Evolutionary conservation across 2,329 filamentous ascomycete species (phyloP), one percentile per base, ranked within the genome.

Genomic region (Ophiocordyceps unilateralis): DNA sequence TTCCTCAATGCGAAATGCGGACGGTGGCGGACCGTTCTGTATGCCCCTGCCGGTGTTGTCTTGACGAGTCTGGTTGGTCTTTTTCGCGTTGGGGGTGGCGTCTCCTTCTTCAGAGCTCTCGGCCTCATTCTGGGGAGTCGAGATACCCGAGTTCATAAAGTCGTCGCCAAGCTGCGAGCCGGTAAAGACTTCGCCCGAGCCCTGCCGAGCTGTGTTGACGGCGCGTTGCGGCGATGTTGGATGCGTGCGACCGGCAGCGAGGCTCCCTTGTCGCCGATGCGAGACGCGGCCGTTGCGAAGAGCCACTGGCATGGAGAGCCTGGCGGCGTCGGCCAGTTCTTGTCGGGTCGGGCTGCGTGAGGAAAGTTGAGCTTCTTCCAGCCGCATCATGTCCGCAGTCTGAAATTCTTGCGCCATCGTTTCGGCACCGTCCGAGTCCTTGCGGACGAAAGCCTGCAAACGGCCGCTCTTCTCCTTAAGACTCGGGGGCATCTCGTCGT

Each of bases 141-240:
- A 61, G 5, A 60, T 47, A 7, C 59, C 57, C 23, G 61, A 64
- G 19, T 58, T 55, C 59, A 64, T 61, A 36, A 64, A 64, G 39
- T 54, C 55, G 10, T 64, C 61, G 12, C 58, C 59, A 5, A 64
- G 55, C 45, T 63, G 59, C 5, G 61, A 64, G 5, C 61, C 61
- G 23, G 53, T 56, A 36, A 64, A 63, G n/a, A 63, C 44, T 10
- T 50, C 46, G 41, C 48, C 43, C 22, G 24, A 41, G 28, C 28
- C 32, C n/a, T 36, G 32, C 22, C 49, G 41, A n/a, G n/a, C n/a
- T n/a, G n/a, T n/a, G n/a, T n/a, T n/a, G 8, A 44, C 39, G 1
- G 46, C 46, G 19, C 43, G 46, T 19, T 47, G 46, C 19, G 55
- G 52, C 28, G 55, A 51, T 11, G 45, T 51, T 9, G 28, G 28